Conservation (phyloP, 129 eudicot species). For the Centaurea solstitialis region DNA sequence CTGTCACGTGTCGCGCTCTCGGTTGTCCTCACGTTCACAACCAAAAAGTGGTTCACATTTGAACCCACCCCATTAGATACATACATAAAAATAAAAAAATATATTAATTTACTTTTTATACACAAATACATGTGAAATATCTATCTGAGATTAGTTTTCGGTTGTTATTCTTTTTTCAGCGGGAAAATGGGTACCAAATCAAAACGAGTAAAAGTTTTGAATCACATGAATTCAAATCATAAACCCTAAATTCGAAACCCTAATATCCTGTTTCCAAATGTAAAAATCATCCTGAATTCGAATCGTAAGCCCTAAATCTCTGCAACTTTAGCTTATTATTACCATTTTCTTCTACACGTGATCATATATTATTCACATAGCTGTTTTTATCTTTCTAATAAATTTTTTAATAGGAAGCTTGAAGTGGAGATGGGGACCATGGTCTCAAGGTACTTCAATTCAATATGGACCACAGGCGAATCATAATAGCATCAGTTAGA, state of each 20-base stretch:
- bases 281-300: background rate
- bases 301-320: background rate
- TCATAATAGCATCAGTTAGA: constrained; percentile 17
- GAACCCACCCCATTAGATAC: no score
- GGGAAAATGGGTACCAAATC: no score
- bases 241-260: background rate
- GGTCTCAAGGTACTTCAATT: constrained; percentile 11
- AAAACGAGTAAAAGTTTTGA: background rate
- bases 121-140: no score
- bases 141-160: no score
- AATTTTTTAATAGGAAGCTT: background rate
- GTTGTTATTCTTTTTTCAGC: no score
- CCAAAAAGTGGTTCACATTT: no score
- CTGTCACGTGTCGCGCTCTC: no score
- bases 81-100: no score
- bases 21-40: no score
- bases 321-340: background rate
- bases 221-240: background rate
- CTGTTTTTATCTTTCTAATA: background rate
- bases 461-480: constrained; percentile 5
- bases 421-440: constrained; percentile 32
- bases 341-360: background rate
- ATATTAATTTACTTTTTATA: no score
- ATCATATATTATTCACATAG: constrained; percentile 1
- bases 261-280: background rate